Evolutionary conservation across 768 basidiomycete genomes (phyloP).

Genomic region (Tylopilus sp.): DNA sequence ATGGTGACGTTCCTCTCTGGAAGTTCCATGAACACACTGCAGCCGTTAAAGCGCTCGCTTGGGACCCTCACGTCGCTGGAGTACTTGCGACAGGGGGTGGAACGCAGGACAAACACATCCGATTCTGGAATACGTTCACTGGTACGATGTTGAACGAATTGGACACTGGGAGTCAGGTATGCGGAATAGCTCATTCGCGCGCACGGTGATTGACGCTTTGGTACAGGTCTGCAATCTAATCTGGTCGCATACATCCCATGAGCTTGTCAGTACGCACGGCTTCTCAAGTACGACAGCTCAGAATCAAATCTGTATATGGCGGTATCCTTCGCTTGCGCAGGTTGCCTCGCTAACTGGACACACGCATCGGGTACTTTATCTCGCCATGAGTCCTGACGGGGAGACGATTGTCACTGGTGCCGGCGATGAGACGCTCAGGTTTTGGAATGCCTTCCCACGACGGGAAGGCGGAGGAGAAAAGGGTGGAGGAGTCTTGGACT

Average conservation of each 20-base stretch:
- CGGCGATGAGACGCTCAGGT: constrained; percentile 93
- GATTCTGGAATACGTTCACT: constrained; percentile 93
- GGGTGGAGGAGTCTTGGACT: constrained; percentile 43
- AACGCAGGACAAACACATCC: constrained; percentile 97
- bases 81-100: constrained; percentile 94
- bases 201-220: constrained; percentile 6
- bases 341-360: constrained; percentile 94
- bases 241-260: constrained; percentile 94
- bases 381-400: constrained; percentile 97
- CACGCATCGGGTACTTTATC: constrained; percentile 90
- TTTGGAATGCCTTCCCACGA: constrained; percentile 97
- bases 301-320: constrained; percentile 96
- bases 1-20: constrained; percentile 71
- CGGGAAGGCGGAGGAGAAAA: constrained; percentile 43
- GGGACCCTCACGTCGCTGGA: constrained; percentile 93
- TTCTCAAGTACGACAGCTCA: constrained; percentile 92
- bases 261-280: constrained; percentile 96
- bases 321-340: constrained; percentile 90
- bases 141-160: constrained; percentile 83
- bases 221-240: constrained; percentile 94
- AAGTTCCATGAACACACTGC: constrained; percentile 97
- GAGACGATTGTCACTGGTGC: constrained; percentile 98
- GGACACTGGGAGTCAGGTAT: constrained; percentile 94
- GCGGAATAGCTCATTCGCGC: background rate
- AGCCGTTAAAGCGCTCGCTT: constrained; percentile 96